Conservation (phyloP, 129 eudicot species). For the Smallanthus sonchifolius region DNA sequence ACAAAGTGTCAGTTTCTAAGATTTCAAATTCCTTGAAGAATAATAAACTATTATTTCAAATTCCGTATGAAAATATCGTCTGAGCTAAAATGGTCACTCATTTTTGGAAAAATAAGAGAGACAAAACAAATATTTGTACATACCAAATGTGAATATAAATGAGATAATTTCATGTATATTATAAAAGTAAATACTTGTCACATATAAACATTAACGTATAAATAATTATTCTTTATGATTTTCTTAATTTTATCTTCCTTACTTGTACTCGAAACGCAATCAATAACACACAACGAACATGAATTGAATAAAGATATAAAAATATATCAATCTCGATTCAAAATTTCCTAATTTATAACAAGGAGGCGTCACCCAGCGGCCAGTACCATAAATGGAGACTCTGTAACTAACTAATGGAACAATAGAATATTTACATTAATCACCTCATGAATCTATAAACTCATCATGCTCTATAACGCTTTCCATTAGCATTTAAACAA, state of each 20-base stretch:
- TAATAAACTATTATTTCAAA: not conserved
- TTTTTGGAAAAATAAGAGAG: too few species aligned
- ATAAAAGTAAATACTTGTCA: too few species aligned
- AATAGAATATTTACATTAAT: conserved; percentile 34
- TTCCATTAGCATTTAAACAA: conserved; percentile 23
- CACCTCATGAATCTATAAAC: conserved; percentile 20
- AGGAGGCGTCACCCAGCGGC: conserved; percentile 7
- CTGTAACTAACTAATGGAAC: conserved; percentile 23
- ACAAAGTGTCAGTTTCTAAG: not conserved
- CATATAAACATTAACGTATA: too few species aligned
- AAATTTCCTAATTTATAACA: conserved; percentile 46
- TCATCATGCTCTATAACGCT: conserved; percentile 35
- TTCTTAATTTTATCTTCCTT: not conserved
- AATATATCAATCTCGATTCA: conserved; percentile 37
- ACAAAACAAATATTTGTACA: too few species aligned
- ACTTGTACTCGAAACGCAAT: not conserved
- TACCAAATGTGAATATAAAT: too few species aligned
- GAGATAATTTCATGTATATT: too few species aligned
- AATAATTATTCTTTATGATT: too few species aligned
- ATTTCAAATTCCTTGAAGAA: conserved; percentile 10
- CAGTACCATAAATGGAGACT: not conserved
- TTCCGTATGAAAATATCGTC: too few species aligned
- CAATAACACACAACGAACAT: not conserved
- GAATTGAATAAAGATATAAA: conserved; percentile 27
- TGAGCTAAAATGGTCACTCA: too few species aligned